Evolutionary conservation across 495 filamentous ascomycete genomes (phyloP), one percentile per base, ranked within the genome.

Genomic region (Aspergillus campestris): DNA sequence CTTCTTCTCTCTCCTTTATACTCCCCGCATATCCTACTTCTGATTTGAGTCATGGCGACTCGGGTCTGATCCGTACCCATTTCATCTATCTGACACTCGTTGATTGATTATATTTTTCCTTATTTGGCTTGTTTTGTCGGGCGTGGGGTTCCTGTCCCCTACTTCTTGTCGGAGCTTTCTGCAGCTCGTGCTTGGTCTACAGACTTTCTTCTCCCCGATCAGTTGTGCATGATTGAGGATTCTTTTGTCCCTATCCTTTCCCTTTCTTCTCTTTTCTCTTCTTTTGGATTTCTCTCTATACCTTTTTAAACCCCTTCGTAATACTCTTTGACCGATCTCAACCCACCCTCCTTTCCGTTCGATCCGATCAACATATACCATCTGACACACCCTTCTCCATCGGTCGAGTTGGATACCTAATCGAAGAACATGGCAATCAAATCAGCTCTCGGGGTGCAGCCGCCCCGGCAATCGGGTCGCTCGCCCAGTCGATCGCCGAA

Each of bases 401-500:
- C 18, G 18, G 18, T 2, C 18, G 18, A 24, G 18, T 24, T 24
- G 18, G 18, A 24, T 24, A 24, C 18, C 18, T 24, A 24, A 24
- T 24, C 18, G 18, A 24, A 24, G 18, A 24, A 24, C 18, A 69
- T 69, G 64, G 52, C 62, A 36, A 59, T 63, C 42, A 65, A 60
- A 57, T 57, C 64, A 27, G 61, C 61, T 33, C 45, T 72, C 50
- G 59, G 54, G 36, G 69, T 71, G 13, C 59, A 56, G 44, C 63
- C 67, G 38, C 57, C 64, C 31, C 59, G 61, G 29, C 59, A 58
- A 29, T 54, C 57, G 32, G 54, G 58, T 5, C 65, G 67, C 50
- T 71, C 62, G 42, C 65, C 62, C 34, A 69, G 65, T 61, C 66
- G 61, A 47, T 65, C 67, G 24, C 68, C 70, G 15, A 62, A 56